These are phyloP conservation scores for Pseudogymnoascus sp. DNA, from an alignment of 2,329 filamentous ascomycete species.

Conservation along the genomic window DNA sequence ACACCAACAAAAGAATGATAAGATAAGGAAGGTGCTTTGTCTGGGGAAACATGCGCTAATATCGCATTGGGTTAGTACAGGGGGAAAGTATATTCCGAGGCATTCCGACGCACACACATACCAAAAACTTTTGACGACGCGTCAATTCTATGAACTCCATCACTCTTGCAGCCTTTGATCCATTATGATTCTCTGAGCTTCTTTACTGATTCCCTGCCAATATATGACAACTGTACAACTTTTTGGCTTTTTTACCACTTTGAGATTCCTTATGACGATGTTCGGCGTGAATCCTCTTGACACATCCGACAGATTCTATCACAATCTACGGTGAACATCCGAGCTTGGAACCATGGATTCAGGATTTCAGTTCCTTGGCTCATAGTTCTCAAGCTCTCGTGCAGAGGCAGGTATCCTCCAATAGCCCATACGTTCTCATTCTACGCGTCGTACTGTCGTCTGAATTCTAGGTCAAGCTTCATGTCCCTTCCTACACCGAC, in stretches of 20 bases:
- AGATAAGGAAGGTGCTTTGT: neutral
- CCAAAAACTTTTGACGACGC: neutral
- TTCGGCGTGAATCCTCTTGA: neutral
- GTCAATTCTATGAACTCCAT: neutral
- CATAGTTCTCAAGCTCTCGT: neutral
- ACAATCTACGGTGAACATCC: conserved; percentile 3
- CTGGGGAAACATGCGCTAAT: neutral
- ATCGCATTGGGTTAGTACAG: neutral
- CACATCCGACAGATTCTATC: neutral
- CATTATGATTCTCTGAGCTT: neutral
- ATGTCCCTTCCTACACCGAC: neutral
- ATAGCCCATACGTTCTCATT: neutral
- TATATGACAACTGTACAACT: neutral
- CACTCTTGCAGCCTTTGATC: neutral
- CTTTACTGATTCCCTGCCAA: neutral
- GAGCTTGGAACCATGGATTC: neutral
- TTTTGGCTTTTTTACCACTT: neutral
- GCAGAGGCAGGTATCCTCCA: neutral
- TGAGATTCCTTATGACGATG: neutral
- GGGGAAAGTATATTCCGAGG: conserved; percentile 3
- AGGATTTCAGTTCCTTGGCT: neutral
- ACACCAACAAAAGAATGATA: neutral
- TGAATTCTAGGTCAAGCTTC: conserved; percentile 2
- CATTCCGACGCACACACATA: neutral
- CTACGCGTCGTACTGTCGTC: neutral